phyloP scores from a whole-genome alignment of 768 basidiomycete species.

The Inosperma sp. region DNA sequence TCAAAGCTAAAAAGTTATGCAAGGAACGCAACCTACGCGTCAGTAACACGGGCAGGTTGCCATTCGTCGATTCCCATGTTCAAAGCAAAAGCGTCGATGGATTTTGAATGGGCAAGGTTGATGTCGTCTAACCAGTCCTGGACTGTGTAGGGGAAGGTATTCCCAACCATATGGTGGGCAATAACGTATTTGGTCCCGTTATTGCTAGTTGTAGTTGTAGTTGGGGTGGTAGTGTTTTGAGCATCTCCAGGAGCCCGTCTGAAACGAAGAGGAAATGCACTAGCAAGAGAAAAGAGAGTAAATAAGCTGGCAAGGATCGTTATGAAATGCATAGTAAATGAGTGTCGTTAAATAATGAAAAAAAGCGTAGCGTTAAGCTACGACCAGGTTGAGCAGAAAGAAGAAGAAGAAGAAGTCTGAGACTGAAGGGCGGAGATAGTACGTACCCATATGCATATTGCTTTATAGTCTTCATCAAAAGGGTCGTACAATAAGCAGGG shows the following conservation, averaged over 20 bases:
- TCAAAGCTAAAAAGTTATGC: neutral
- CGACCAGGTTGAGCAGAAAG: too few relatives aligned
- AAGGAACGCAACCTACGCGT: slow-evolving; percentile 46
- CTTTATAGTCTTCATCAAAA: too few relatives aligned
- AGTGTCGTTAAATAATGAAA: slow-evolving; percentile 1
- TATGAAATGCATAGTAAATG: slow-evolving; percentile 16
- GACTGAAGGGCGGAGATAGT: too few relatives aligned
- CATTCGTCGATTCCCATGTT: slow-evolving; percentile 64
- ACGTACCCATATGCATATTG: too few relatives aligned
- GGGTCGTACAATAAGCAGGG: too few relatives aligned
- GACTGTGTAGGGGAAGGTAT: slow-evolving; percentile 56
- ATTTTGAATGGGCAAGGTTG: slow-evolving; percentile 47
- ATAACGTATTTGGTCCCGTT: slow-evolving; percentile 46
- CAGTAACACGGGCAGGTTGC: slow-evolving; percentile 56
- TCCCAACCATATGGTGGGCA: slow-evolving; percentile 63
- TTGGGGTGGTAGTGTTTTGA: slow-evolving; percentile 1
- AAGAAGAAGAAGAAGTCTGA: too few relatives aligned
- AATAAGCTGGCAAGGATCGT: slow-evolving; percentile 12
- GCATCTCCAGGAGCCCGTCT: slow-evolving; percentile 13
- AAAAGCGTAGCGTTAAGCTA: neutral
- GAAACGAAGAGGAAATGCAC: slow-evolving; percentile 11
- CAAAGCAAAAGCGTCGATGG: slow-evolving; percentile 67
- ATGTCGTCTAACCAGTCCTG: slow-evolving; percentile 51
- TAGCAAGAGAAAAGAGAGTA: slow-evolving; percentile 17
- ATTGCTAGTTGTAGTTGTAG: too few relatives aligned